Evolutionary conservation across 208 protist species (phyloP), one percentile per base, ranked within the genome.

Genomic region (Wallacemonas sp.): DNA sequence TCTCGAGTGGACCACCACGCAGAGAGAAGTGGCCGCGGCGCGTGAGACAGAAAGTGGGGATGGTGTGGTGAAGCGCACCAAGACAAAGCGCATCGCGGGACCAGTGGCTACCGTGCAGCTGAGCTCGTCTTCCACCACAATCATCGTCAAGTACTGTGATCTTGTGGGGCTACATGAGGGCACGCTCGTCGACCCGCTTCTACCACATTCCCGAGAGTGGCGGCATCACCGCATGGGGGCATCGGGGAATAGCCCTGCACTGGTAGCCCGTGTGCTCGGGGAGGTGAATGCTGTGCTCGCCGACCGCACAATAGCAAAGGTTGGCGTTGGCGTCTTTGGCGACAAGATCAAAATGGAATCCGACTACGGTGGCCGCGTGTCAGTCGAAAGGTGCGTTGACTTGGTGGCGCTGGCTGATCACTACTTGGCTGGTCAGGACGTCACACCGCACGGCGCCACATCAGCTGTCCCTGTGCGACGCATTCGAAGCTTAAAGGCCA

Each of bases 31-130:
- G 36, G 58, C n/a, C 22, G 31, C 44, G 19, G 30, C 0, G 19
- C 22, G 33, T 54, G n/a, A 63, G n/a, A 55, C 36, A 22, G 39
- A 27, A 36, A 59, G 42, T 9, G 45, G 45, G 8, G 19, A 11
- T 22, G 22, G 19, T 51, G 45, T 12, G 38, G 11, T 6, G 22
- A 15, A 22, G 24, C 33, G 14, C 24, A 28, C 49, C 33, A 68
- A 59, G 34, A 45, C 21, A 27, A 33, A 36, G 30, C 36, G 39
- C 22, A 5, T 51, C 12, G 44, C 68, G 17, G 74, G 70, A 1
- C 72, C 68, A 22, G 79, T 86, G 2, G 83, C 83, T 8, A 83
- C 74, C 33, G 68, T 86, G 27, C 83, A 90, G 67, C 74, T 90
- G 22, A 82, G 79, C 58, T 79, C 66, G 22, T 66, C 55, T 28